These are phyloP conservation scores for Claviceps arundinis DNA, from an alignment of 2,329 filamentous ascomycete species.

Conservation along the genomic window DNA sequence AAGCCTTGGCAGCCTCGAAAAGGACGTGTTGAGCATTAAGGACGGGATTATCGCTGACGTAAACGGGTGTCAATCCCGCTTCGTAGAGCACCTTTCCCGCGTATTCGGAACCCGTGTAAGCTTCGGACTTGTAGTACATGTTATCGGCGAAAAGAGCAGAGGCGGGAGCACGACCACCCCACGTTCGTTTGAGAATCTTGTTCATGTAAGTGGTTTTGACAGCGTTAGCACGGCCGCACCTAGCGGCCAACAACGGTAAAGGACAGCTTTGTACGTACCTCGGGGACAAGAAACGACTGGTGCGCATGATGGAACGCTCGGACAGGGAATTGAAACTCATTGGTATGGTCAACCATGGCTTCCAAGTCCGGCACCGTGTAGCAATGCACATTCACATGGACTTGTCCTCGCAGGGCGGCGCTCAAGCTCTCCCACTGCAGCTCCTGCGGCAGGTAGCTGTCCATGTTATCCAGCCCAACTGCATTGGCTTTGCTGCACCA, in stretches of 20 bases:
- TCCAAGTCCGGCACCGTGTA: conserved; percentile 58
- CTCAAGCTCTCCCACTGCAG: conserved; percentile 49
- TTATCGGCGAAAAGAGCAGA: conserved; percentile 57
- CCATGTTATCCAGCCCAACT: conserved; percentile 35
- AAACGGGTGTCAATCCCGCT: conserved; percentile 49
- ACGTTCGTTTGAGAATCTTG: conserved; percentile 42
- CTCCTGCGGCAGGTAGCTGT: conserved; percentile 46
- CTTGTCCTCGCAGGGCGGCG: conserved; percentile 52
- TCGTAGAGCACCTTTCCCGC: conserved; percentile 55
- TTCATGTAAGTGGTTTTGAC: background rate
- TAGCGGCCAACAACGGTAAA: background rate
- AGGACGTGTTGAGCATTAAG: conserved; percentile 57
- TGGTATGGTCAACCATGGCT: conserved; percentile 55
- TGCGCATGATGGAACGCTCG: conserved; percentile 60
- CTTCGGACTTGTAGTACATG: conserved; percentile 60
- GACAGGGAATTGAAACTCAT: conserved; percentile 56
- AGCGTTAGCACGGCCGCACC: no score
- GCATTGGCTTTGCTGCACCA: conserved; percentile 48
- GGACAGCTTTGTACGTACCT: conserved; percentile 25
- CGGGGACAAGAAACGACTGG: conserved; percentile 51
- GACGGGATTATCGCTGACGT: conserved; percentile 59
- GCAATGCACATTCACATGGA: conserved; percentile 58
- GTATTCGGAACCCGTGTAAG: conserved; percentile 50
- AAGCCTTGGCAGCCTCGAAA: conserved; percentile 48
- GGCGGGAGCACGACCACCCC: conserved; percentile 38